Base-by-base conservation (phyloP, 2,329 filamentous ascomycete genomes). In the Drechslerella dactyloides region DNA sequence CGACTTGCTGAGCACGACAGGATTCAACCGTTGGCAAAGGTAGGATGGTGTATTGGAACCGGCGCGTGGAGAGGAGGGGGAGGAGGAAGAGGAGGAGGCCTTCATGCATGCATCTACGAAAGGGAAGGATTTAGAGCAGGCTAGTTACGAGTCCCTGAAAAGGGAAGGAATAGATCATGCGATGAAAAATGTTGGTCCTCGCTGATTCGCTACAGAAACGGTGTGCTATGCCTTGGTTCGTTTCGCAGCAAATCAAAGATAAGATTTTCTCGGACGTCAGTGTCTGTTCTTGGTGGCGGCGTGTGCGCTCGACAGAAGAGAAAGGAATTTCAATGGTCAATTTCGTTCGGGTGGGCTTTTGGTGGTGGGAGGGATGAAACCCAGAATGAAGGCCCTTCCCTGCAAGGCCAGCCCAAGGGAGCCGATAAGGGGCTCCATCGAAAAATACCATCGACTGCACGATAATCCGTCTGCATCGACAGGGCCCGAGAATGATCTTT, bases 181-280 rank as follows among this genome's bases (percentile, higher is more conserved):
- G 52, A 63, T 37, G 58, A 62, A 69, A 42, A 62, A 69, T 59
- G 65, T 63, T 69, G 53, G 52, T 54, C 37, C 53, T 33, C 46
- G 46, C 65, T 69, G 65, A 69, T 69, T 69, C 65, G 65, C 65
- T 63, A 58, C 65, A 62, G 46, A 52, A 69, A 55, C 53, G 65
- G 58, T 63, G 58, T 35, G 33, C 65, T 33, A 51, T 55, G 21
- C 63, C 61, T 56, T 69, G 52, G 23, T 60, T 70, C 59, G 66
- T 70, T 64, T 70, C 40, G 54, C 61, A 63, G 50, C 59, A 54
- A 70, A 70, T 70, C 66, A 70, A 64, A 70, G 66, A 70, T 70
- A 70, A 70, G 66, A 70, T 70, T 70, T 60, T 55, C 19, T 27
- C 52, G 66, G 33, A 48, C 60, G 42, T 59, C 57, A 50, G 58